Evolutionary conservation across 2,329 filamentous ascomycete species (phyloP), one percentile per base, ranked within the genome.

Genomic region (Colletotrichum zoysiae): DNA sequence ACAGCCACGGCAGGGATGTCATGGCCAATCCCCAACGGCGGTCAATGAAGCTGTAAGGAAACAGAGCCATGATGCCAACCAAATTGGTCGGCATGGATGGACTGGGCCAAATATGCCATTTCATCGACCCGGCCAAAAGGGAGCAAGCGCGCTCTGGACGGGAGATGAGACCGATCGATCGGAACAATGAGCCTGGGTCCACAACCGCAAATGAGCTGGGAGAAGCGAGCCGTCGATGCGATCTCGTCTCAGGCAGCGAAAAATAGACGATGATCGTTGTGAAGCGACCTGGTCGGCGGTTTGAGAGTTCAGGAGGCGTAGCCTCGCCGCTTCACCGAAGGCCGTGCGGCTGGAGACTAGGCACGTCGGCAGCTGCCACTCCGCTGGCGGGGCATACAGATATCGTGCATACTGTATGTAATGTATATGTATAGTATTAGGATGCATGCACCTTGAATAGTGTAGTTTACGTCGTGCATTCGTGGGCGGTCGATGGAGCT

Each of bases 241-340:
- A 69, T 59, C 44, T 71, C 53, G 35, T 42, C 40, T 60, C 62
- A 33, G 46, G 40, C 59, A 60, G 44, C 40, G 46, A 40, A 55
- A 55, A 56, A 59, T 40, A 65, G 65, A 69, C 46, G 59, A 55
- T 35, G 59, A 38, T 58, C 38, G 65, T 65, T 20, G 40, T 50
- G 23, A 46, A 55, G 14, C 55, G 65, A 70, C 33, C 35, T 55
- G 57, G 60, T 60, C 48, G 65, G 65, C 65, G 46, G 69, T 71
- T 71, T 69, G 59, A 71, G 59, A 65, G 50, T 70, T 70, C 70
- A 72, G 70, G 70, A 60, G 59, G 46, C 9, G n/a, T 56, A 70
- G 69, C 65, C 42, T 65, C 55, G 42, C 65, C 26, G 59, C 60
- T 69, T 64, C 69, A 48, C n/a, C 38, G 58, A 35, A 40, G 58